Conservation (phyloP, 108 stramenopile genomes). For the Nitzschia inconspicua region DNA sequence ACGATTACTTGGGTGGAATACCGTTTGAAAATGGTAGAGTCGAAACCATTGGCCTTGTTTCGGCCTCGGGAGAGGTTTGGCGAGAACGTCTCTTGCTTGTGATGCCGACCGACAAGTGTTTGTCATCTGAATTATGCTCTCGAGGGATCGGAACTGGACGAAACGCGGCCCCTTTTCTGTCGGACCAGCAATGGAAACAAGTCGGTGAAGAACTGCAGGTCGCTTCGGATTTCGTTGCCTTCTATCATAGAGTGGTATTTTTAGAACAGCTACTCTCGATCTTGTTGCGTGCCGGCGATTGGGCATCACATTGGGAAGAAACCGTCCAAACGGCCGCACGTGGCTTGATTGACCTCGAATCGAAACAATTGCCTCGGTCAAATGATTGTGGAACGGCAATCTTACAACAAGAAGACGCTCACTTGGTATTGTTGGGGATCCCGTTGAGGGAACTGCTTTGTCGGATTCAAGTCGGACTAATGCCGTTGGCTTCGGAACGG, state of each 20-base stretch:
- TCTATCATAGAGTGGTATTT: constrained; percentile 15
- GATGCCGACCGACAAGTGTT: background rate
- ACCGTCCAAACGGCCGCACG: constrained; percentile 22
- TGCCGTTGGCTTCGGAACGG: background rate
- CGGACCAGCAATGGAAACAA: constrained; percentile 19
- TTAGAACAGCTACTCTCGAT: constrained; percentile 12
- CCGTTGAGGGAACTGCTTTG: background rate
- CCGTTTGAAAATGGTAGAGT: background rate
- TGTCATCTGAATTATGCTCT: background rate
- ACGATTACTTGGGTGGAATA: constrained; percentile 7
- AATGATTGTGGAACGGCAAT: background rate
- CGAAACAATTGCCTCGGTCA: background rate
- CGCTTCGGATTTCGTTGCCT: constrained; percentile 18
- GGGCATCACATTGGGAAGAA: constrained; percentile 5
- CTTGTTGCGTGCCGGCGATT: constrained; percentile 1
- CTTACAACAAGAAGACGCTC: constrained; percentile 21
- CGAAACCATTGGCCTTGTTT: background rate
- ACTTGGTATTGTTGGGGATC: constrained; percentile 15
- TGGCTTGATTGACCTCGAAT: background rate
- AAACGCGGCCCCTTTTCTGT: background rate
- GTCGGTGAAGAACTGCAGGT: constrained; percentile 4
- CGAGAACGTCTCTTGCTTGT: background rate
- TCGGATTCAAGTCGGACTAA: background rate
- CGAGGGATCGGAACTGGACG: constrained; percentile 4
- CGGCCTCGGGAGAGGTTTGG: background rate